Base-by-base conservation (phyloP, 768 basidiomycete genomes). In the Lactarius trivialis region DNA sequence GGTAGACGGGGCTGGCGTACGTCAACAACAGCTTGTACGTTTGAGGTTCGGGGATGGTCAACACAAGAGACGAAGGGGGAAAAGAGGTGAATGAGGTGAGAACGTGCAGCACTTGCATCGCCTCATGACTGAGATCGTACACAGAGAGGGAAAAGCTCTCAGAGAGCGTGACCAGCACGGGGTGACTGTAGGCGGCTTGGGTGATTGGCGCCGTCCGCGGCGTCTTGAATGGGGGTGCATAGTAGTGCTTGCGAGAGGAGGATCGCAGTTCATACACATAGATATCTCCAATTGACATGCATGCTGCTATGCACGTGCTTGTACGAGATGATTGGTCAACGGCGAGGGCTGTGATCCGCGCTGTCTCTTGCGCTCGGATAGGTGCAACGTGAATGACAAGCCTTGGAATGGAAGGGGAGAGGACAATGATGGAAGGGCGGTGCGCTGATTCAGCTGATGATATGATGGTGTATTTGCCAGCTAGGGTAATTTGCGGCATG, bases 51-150 rank as follows among this genome's bases (percentile, higher is more conserved):
- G 82, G 82, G 26, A 80, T 77, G 26, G 90, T 89, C 51, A 93
- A 74, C n/a, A 91, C 82, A n/a, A 93, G 74, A 4, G 89, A 91
- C 4, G 84, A 82, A 2, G 91, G 91, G 1, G 88, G 88, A 71
- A 85, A 86, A 3, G 88, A 89, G 9, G 88, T 86, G 73, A 88
- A 91, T 1, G 89, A 88, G 34, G 79, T 82, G 19, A 92, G 75
- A 1, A 86, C 86, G 72, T 91, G 88, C 0, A 78, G 81, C 66
- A 81, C 85, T 11, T 71, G 74, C 53, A 84, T 76, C 9, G 69
- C 73, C 65, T 80, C 77, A 30, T 61, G 56, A 15, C 82, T 82
- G 48, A 91, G 71, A 70, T 90, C 85, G 71, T 87, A 93, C n/a
- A 91, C 72, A 50, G 84, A 84, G 24, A 93, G 79, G 14, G 78